Percentiles rank a stretch among this genome's conserved stretches.
These are phyloP conservation scores for Talaromyces rugulosus DNA, from an alignment of 2,329 filamentous ascomycete species.

Conservation along the genomic window DNA sequence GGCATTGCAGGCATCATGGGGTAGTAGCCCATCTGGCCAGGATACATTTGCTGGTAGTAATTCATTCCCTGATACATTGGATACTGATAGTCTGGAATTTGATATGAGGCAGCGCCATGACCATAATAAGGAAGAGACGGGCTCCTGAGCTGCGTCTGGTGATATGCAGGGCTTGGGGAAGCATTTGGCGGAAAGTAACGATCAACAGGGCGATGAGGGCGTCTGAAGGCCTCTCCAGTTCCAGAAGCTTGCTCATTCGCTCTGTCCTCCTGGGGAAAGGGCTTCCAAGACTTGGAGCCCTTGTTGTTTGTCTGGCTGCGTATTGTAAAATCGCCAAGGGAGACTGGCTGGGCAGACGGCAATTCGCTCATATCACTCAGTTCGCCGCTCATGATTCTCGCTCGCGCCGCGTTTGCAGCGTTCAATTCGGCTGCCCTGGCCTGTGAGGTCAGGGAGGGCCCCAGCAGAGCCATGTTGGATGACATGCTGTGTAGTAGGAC, in stretches of 20 bases:
- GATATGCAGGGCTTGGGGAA: background rate
- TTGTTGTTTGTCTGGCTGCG: constrained; percentile 18
- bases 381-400: constrained; percentile 14
- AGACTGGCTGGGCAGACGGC: constrained; percentile 22
- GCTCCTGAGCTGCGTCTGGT: background rate
- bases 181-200: constrained; percentile 8
- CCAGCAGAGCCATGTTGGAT: constrained; percentile 9
- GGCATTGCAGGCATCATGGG: background rate
- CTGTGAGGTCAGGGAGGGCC: constrained; percentile 15
- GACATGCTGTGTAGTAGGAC: background rate
- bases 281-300: constrained; percentile 18
- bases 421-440: constrained; percentile 17
- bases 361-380: constrained; percentile 19
- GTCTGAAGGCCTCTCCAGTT: background rate
- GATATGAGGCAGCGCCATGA: background rate
- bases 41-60: constrained; percentile 5
- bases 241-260: background rate
- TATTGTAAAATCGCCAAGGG: constrained; percentile 18
- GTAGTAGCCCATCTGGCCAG: background rate
- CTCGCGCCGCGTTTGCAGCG: constrained; percentile 12
- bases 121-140: background rate
- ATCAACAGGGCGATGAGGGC: constrained; percentile 11
- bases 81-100: constrained; percentile 4
- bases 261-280: constrained; percentile 6
- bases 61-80: constrained; percentile 9